phyloP scores from a whole-genome alignment of 176 grass and related monocot genomes.

The Melocanna baccifera region DNA sequence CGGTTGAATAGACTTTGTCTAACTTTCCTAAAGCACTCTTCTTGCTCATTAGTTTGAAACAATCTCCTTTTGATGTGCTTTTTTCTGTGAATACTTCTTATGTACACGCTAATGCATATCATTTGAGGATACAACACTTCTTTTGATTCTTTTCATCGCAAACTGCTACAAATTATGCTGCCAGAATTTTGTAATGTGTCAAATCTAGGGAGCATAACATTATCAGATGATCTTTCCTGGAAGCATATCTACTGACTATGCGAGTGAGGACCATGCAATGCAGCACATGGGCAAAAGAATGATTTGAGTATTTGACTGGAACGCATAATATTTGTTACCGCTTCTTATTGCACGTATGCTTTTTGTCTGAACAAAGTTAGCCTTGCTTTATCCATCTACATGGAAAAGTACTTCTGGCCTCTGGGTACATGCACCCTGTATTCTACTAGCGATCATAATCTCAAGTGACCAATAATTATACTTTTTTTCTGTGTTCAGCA shows the following conservation, averaged over 20 bases:
- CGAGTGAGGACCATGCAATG: background rate
- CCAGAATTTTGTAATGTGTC: background rate
- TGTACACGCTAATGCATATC: background rate
- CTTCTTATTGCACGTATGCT: background rate
- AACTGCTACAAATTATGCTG: constrained; percentile 7
- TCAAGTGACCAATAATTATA: background rate
- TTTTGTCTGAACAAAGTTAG: constrained; percentile 20
- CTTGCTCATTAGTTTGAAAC: constrained; percentile 20
- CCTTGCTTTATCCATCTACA: constrained; percentile 3
- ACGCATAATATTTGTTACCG: background rate
- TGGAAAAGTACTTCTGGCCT: background rate
- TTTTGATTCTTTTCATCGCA: constrained; percentile 28
- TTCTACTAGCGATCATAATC: background rate
- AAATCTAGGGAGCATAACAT: background rate
- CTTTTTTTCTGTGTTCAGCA: background rate
- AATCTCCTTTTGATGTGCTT: constrained; percentile 3
- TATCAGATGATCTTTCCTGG: background rate
- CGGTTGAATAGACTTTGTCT: constrained; percentile 34
- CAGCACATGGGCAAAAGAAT: background rate
- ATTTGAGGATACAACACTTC: background rate
- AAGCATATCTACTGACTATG: background rate
- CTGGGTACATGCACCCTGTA: background rate
- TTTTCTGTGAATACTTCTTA: constrained; percentile 1
- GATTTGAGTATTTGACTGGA: constrained; percentile 11
- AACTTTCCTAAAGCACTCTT: constrained; percentile 49